These are phyloP conservation scores for Diutina catenulata DNA, from an alignment of 1,139 yeast species.

Conservation along the genomic window DNA sequence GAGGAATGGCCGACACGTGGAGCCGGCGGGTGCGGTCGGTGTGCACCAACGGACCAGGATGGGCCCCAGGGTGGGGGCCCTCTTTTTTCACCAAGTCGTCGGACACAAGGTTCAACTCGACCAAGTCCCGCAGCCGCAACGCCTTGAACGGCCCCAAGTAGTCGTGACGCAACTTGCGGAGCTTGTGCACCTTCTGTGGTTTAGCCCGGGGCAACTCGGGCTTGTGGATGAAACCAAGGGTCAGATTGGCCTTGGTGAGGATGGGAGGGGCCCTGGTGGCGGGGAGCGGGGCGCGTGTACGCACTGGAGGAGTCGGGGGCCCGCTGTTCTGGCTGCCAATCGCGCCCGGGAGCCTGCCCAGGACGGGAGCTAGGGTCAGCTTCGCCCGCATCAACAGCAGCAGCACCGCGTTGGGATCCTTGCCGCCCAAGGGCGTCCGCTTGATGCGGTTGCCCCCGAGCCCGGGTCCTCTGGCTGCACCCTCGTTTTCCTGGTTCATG, in stretches of 20 bases:
- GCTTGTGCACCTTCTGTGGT: conserved; percentile 6
- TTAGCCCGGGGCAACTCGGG: conserved; percentile 5
- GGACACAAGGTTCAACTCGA: conserved; percentile 12
- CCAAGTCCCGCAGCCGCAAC: conserved; percentile 10
- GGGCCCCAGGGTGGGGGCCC: conserved; percentile 6
- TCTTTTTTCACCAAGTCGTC: conserved; percentile 15
- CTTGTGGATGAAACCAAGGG: conserved; percentile 23
- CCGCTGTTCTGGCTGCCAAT: conserved; percentile 8
- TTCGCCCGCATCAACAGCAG: conserved; percentile 24
- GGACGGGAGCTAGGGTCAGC: conserved; percentile 16
- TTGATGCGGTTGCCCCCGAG: background rate
- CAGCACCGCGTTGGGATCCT: conserved; percentile 26
- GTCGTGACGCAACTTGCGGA: conserved; percentile 8
- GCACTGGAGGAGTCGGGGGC: conserved; percentile 11
- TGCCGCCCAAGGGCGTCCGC: conserved; percentile 34
- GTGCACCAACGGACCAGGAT: conserved; percentile 10
- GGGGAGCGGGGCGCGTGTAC: no score
- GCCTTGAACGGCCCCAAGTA: conserved; percentile 7
- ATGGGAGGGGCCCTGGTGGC: conserved; percentile 11
- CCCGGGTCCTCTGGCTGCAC: background rate
- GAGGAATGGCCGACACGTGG: conserved; percentile 14
- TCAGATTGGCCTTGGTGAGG: conserved; percentile 26
- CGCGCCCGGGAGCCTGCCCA: conserved; percentile 6
- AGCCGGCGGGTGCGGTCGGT: conserved; percentile 15
- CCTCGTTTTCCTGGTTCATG: conserved; percentile 4